phyloP scores from a whole-genome alignment of 2,329 filamentous ascomycete genomes.

The Botrytis fragariae region DNA sequence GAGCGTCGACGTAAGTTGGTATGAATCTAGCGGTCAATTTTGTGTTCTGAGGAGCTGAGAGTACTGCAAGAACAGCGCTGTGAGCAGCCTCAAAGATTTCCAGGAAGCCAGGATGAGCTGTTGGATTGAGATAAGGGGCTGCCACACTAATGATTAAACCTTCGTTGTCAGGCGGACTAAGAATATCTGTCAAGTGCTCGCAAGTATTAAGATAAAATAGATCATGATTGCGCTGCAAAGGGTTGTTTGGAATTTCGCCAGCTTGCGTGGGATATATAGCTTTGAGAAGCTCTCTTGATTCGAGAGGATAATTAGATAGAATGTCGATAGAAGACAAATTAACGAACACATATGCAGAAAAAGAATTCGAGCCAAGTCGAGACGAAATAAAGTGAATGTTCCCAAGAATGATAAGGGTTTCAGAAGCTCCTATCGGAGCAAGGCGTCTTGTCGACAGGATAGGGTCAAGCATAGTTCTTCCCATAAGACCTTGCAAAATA shows the following conservation, averaged over 20 bases:
- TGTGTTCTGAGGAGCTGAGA: slow-evolving; percentile 63
- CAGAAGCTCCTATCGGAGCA: slow-evolving; percentile 59
- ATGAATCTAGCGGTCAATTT: slow-evolving; percentile 59
- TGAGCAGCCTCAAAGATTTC: slow-evolving; percentile 72
- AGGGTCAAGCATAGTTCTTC: slow-evolving; percentile 55
- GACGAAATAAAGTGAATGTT: slow-evolving; percentile 68
- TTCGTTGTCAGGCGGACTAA: slow-evolving; percentile 56
- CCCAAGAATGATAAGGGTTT: slow-evolving; percentile 61
- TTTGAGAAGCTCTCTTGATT: slow-evolving; percentile 57
- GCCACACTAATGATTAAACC: slow-evolving; percentile 60
- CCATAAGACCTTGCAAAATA: slow-evolving; percentile 57
- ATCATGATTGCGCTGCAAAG: slow-evolving; percentile 63
- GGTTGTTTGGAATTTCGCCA: slow-evolving; percentile 60
- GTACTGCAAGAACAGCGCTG: slow-evolving; percentile 65
- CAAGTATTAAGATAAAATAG: slow-evolving; percentile 72
- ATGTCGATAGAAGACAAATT: slow-evolving; percentile 68
- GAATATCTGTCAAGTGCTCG: slow-evolving; percentile 63
- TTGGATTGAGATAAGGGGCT: slow-evolving; percentile 59
- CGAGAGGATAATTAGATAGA: slow-evolving; percentile 57
- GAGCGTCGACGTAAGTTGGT: slow-evolving; percentile 65
- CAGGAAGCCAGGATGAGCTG: slow-evolving; percentile 46
- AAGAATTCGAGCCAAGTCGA: slow-evolving; percentile 60
- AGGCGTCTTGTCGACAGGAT: slow-evolving; percentile 46
- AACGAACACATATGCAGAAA: slow-evolving; percentile 68
- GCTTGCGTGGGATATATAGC: slow-evolving; percentile 34